phyloP scores from a whole-genome alignment of 2,329 filamentous ascomycete species.

The Fusarium torreyae region DNA sequence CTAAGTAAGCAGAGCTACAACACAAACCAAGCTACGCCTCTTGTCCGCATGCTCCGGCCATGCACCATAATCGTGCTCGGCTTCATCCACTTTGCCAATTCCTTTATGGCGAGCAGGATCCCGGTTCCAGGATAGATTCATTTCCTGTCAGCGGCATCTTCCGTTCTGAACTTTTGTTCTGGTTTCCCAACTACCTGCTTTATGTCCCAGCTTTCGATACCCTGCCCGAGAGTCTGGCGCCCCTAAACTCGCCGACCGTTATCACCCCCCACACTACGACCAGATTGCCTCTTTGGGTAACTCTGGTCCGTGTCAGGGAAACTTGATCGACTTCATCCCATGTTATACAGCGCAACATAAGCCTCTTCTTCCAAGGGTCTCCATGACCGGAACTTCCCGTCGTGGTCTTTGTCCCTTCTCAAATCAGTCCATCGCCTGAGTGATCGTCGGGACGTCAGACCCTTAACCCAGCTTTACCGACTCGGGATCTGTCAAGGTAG shows the following conservation, averaged over 20 bases:
- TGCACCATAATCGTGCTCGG: constrained; percentile 18
- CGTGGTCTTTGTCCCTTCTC: constrained; percentile 21
- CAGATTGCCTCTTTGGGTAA: constrained; percentile 49
- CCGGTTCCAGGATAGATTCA: constrained; percentile 35
- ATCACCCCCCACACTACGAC: constrained; percentile 46
- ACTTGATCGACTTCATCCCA: constrained; percentile 48
- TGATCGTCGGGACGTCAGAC: constrained; percentile 47
- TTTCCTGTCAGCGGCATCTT: constrained; percentile 34
- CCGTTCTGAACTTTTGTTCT: constrained; percentile 36
- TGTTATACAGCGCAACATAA: constrained; percentile 42
- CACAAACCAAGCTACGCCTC: constrained; percentile 24
- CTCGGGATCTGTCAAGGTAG: constrained; percentile 38
- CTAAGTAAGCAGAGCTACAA: constrained; percentile 19
- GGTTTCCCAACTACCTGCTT: constrained; percentile 13
- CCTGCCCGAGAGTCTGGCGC: constrained; percentile 41
- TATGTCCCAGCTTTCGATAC: constrained; percentile 34
- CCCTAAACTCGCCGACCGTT: constrained; percentile 41
- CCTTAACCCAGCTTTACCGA: constrained; percentile 41
- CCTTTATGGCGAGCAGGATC: constrained; percentile 32
- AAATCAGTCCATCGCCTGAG: constrained; percentile 43
- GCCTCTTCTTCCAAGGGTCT: constrained; percentile 30
- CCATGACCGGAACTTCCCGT: constrained; percentile 43
- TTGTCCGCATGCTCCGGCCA: constrained; percentile 27
- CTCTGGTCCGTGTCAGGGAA: constrained; percentile 45
- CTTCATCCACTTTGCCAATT: constrained; percentile 38